phyloP scores from a whole-genome alignment of 768 basidiomycete genomes.

The Lactifluus subvellereus region DNA sequence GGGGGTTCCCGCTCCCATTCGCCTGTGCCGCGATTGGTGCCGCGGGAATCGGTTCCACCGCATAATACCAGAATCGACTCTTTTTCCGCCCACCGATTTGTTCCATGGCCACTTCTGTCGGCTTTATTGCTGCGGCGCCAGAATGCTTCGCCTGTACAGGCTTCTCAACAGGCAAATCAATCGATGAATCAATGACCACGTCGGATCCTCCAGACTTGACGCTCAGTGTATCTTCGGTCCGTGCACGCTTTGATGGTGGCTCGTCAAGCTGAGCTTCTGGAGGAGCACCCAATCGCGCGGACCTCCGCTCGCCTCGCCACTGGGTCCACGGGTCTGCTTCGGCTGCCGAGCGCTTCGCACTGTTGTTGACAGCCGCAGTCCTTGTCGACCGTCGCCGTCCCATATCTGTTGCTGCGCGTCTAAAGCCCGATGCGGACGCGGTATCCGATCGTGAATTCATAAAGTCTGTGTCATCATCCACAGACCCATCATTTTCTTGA shows the following conservation, averaged over 20 bases:
- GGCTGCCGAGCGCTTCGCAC: conserved; percentile 47
- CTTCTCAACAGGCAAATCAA: conserved; percentile 28
- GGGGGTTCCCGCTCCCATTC: conserved; percentile 1
- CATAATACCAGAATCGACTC: conserved; percentile 87
- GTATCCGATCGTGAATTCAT: conserved; percentile 28
- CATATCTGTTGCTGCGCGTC: conserved; percentile 13
- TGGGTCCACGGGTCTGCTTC: conserved; percentile 44
- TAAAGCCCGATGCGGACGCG: conserved; percentile 17
- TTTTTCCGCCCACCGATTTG: conserved; percentile 74
- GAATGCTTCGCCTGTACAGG: conserved; percentile 45
- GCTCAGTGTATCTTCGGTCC: conserved; percentile 57
- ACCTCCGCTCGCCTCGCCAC: conserved; percentile 75
- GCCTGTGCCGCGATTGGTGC: background rate
- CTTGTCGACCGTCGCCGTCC: conserved; percentile 40
- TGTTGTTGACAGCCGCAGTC: conserved; percentile 35
- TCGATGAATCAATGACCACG: conserved; percentile 16
- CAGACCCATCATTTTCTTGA: conserved; percentile 44
- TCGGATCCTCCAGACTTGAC: conserved; percentile 29
- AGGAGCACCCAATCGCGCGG: conserved; percentile 55
- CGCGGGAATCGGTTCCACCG: conserved; percentile 62
- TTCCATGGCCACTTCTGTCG: conserved; percentile 69
- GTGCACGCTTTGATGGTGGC: conserved; percentile 60
- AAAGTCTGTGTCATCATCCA: conserved; percentile 32
- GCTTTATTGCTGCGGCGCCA: conserved; percentile 62
- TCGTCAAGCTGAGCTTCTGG: conserved; percentile 47